Base-by-base conservation (phyloP, 2,329 filamentous ascomycete genomes). In the Pseudonectria foliicola region DNA sequence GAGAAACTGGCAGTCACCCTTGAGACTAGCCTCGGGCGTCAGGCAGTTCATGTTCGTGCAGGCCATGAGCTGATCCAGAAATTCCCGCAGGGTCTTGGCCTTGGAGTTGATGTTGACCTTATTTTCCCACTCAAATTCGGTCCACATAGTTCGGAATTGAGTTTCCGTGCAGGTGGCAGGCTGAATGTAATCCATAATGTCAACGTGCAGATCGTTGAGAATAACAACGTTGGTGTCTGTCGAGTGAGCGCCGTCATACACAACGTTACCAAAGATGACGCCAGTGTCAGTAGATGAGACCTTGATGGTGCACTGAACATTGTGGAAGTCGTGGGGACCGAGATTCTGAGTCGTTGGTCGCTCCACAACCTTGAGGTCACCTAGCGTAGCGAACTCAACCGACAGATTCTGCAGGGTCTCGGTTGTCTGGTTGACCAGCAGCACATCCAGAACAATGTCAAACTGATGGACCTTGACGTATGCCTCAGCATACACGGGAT, bases 51-150 rank as follows among this genome's bases (percentile, higher is more conserved):
- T 98, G 64, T 98, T 96, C 35, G 92, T 98, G 60, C 85, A 90
- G 42, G 88, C 87, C 92, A 96, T 96, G 41, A 98, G 70, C 59
- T 94, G 83, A 50, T 86, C 82, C 45, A 98, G 68, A 77, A 98
- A 98, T 13, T 93, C 87, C 32, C 90, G 79, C 42, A 98, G 71
- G 18, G 78, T 83, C 70, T 90, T 94, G 48, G 86, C 87, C 72
- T 95, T 96, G 45, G 86, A 93, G 66, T 95, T 95, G 68, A 98
- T 96, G 68, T 98, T 98, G 63, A 98, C 90, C 76, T 98, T 98
- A 70, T 98, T 98, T 72, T 98, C 92, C 92, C 92, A 98, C 61
- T 98, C 92, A 49, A 98, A 98, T 59, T 98, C 92, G 25, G 92
- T 98, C 92, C 92, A 98, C 92, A 98, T 98, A n/a, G 87, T 94